Conservation (phyloP, 2,329 filamentous ascomycete species). For the Aquanectria penicillioides region DNA sequence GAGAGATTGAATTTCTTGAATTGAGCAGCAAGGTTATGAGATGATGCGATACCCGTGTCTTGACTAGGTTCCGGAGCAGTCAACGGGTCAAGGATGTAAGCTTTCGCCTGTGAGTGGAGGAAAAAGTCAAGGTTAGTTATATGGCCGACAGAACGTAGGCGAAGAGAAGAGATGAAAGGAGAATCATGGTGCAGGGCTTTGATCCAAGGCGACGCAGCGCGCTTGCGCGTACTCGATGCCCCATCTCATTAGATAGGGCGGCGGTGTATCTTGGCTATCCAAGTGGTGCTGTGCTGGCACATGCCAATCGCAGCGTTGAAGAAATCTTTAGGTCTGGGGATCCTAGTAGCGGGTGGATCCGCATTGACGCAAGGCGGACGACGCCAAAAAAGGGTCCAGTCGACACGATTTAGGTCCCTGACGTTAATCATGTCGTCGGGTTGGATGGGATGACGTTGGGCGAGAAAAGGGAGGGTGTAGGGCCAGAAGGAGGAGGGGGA, state of each 20-base stretch:
- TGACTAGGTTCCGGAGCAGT: constrained; percentile 73
- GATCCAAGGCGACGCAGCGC: constrained; percentile 29
- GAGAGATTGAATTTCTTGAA: constrained; percentile 31
- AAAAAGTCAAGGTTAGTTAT: constrained; percentile 19
- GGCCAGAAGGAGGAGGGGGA: constrained; percentile 21
- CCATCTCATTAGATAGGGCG: constrained; percentile 17
- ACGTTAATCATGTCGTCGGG: constrained; percentile 22
- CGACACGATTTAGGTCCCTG: constrained; percentile 34
- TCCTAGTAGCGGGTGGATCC: constrained; percentile 22
- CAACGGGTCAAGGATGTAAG: constrained; percentile 76
- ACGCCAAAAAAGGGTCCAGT: constrained; percentile 30
- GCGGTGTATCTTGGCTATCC: constrained; percentile 22
- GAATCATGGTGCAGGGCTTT: constrained; percentile 11
- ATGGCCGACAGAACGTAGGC: background rate
- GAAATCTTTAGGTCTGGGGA: constrained; percentile 19
- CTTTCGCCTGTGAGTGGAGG: constrained; percentile 61
- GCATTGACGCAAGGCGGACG: constrained; percentile 35
- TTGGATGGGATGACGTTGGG: constrained; percentile 36
- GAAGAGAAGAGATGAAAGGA: constrained; percentile 4
- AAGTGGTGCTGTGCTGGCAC: constrained; percentile 28
- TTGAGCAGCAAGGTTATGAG: constrained; percentile 34
- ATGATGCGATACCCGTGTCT: constrained; percentile 63
- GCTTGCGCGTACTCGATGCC: constrained; percentile 37
- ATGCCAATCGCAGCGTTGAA: constrained; percentile 27
- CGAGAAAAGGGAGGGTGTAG: constrained; percentile 13